Percentiles rank a stretch among this genome's conserved stretches.
These are phyloP conservation scores for Lentinula aciculospora DNA, from an alignment of 768 basidiomycete species.

Conservation along the genomic window DNA sequence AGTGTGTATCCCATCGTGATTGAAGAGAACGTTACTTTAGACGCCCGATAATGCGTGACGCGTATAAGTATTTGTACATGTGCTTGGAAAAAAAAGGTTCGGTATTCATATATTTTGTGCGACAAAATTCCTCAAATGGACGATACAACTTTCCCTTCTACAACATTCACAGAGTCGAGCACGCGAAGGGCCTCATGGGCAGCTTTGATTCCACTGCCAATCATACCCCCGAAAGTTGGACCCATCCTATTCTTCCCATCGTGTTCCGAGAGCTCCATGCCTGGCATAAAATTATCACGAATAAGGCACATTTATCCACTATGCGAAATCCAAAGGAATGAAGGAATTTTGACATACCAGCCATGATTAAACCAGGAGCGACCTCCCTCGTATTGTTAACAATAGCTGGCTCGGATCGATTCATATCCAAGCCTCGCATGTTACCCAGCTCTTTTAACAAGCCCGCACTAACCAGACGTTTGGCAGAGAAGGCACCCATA, in stretches of 20 bases:
- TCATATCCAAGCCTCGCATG: conserved; percentile 80
- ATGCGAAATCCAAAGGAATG: too few relatives aligned
- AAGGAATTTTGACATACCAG: conserved; percentile 46
- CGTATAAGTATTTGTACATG: too few relatives aligned
- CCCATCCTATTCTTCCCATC: conserved; percentile 77
- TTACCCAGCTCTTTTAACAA: conserved; percentile 69
- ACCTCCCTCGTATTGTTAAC: conserved; percentile 76
- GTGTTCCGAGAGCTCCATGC: conserved; percentile 81
- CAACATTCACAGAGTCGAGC: conserved; percentile 41
- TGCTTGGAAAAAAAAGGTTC: too few relatives aligned
- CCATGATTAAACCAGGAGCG: conserved; percentile 67
- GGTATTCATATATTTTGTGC: too few relatives aligned
- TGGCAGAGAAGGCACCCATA: conserved; percentile 80
- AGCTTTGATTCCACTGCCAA: conserved; percentile 69
- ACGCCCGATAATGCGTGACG: not conserved
- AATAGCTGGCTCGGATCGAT: conserved; percentile 75
- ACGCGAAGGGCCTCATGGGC: conserved; percentile 58
- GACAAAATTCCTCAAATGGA: conserved; percentile 10
- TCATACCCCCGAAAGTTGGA: conserved; percentile 79
- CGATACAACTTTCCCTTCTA: conserved; percentile 51
- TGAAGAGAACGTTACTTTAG: not conserved
- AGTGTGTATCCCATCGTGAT: conserved; percentile 40
- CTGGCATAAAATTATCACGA: conserved; percentile 27
- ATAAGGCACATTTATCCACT: too few relatives aligned
- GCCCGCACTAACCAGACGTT: conserved; percentile 72